Percentiles rank a stretch among this genome's conserved stretches.
These are phyloP conservation scores for Penicillium glabrum DNA, from an alignment of 2,329 filamentous ascomycete genomes.

Conservation along the genomic window DNA sequence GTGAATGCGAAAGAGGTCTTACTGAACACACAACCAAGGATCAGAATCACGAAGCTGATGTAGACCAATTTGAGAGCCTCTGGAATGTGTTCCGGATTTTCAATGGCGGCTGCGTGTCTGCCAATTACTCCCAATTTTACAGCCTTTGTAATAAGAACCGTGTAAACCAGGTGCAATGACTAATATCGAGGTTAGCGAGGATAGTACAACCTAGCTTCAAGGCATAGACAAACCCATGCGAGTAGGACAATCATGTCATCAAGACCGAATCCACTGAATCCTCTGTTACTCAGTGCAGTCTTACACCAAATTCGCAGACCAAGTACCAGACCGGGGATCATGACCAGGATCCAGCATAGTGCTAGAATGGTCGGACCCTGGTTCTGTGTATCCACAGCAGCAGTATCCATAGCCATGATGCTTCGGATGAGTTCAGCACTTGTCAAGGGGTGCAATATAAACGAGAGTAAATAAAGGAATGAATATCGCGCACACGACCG, in stretches of 20 bases:
- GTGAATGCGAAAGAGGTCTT: constrained; percentile 28
- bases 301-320: constrained; percentile 21
- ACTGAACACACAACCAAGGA: constrained; percentile 23
- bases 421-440: background rate
- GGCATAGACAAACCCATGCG: constrained; percentile 25
- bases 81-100: constrained; percentile 9
- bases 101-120: constrained; percentile 21
- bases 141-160: constrained; percentile 25
- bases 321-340: constrained; percentile 20
- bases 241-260: constrained; percentile 33
- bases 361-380: constrained; percentile 17
- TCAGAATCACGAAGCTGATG: constrained; percentile 14
- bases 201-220: background rate
- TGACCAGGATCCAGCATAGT: constrained; percentile 22
- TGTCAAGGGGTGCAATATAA: background rate
- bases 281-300: constrained; percentile 26
- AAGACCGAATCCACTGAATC: constrained; percentile 40
- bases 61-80: constrained; percentile 16
- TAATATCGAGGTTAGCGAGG: background rate
- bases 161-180: constrained; percentile 24
- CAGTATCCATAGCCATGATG: constrained; percentile 4
- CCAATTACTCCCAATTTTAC: constrained; percentile 34
- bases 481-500: background rate
- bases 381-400: constrained; percentile 1
- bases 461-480: background rate